Percentiles rank a stretch among this genome's conserved stretches.
Evolutionary conservation across 108 stramenopile genomes (phyloP).

Genomic region (Licmophora abbreviata): DNA sequence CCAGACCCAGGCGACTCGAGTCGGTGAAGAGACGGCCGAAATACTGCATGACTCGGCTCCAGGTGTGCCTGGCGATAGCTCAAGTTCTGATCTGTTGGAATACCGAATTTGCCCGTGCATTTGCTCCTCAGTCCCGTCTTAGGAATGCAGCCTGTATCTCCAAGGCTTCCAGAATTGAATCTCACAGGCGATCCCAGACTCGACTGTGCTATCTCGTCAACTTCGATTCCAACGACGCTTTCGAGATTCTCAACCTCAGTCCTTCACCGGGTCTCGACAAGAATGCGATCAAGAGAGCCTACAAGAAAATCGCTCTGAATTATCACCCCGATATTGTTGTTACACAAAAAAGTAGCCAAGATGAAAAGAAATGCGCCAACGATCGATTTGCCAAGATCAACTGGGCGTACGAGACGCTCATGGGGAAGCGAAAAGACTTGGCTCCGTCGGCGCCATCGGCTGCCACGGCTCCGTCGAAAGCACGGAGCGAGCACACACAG

Average conservation of each 20-base stretch:
- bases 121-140: no score
- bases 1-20: no score
- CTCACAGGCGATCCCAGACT: no score
- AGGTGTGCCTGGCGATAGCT: no score
- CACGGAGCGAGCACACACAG: no score
- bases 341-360: conserved; percentile 31
- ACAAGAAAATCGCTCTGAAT: conserved; percentile 57
- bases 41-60: no score
- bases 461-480: background rate
- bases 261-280: conserved; percentile 20
- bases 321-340: conserved; percentile 78
- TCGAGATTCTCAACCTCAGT: conserved; percentile 23
- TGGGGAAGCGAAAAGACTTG: conserved; percentile 35
- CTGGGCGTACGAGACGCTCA: conserved; percentile 65
- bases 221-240: conserved; percentile 32
- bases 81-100: no score
- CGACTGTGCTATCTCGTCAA: no score
- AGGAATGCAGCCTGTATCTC: no score
- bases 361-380: conserved; percentile 55
- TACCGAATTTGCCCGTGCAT: no score
- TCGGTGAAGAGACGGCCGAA: no score
- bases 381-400: conserved; percentile 78
- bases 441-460: background rate
- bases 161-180: no score
- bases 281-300: conserved; percentile 71